Percentiles rank a stretch among this genome's conserved stretches.
Conservation (phyloP, 805 yeast species). For the Alloascoidea africana region DNA sequence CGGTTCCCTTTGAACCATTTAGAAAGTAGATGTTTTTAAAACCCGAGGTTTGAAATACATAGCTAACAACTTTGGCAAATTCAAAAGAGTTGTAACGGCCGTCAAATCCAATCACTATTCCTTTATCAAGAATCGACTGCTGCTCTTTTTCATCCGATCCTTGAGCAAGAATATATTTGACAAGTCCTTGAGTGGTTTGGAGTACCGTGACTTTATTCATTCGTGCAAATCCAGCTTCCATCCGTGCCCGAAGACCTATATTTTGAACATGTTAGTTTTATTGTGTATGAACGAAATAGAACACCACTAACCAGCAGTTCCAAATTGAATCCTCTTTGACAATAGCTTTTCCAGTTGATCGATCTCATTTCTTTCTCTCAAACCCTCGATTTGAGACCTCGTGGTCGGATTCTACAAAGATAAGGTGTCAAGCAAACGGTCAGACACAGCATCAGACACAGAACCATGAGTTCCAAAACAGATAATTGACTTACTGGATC, state of each 20-base stretch:
- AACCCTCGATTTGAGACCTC: conserved; percentile 33
- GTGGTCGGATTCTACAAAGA: conserved; percentile 27
- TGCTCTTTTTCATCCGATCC: conserved; percentile 21
- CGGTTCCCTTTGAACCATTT: background rate
- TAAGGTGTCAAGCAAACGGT: too few relatives aligned
- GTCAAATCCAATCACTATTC: conserved; percentile 79
- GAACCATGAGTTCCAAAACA: background rate
- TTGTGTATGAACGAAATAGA: background rate
- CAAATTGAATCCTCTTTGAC: conserved; percentile 53
- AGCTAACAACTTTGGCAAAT: conserved; percentile 69
- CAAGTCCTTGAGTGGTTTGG: conserved; percentile 82
- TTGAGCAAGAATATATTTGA: conserved; percentile 25
- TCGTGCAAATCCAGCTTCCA: conserved; percentile 84
- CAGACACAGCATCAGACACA: conserved; percentile 16
- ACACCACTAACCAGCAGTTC: conserved; percentile 79
- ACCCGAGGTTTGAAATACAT: conserved; percentile 49
- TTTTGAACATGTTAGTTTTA: background rate
- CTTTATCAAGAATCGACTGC: conserved; percentile 17
- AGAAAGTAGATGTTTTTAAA: conserved; percentile 2
- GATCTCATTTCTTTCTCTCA: conserved; percentile 24
- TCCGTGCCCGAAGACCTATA: conserved; percentile 42
- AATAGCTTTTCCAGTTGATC: conserved; percentile 36
- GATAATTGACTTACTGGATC: conserved; percentile 18
- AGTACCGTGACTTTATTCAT: conserved; percentile 83
- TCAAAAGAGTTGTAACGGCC: conserved; percentile 70